Evolutionary conservation across 2,329 filamentous ascomycete species (phyloP).

Genomic region (Lojkania enalia): DNA sequence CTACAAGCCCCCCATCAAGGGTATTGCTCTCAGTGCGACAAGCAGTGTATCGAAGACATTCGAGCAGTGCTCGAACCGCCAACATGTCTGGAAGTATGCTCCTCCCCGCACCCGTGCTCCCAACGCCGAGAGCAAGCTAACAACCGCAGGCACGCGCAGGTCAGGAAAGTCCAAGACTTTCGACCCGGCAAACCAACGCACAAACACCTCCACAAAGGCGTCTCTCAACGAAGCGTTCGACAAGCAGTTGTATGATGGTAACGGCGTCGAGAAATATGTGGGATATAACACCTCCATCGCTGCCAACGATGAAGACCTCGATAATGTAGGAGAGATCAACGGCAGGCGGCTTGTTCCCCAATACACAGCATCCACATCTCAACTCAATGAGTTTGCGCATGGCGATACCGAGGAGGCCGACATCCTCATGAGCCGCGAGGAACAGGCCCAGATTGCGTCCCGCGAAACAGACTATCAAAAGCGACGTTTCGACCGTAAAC

Average conservation of each 20-base stretch:
- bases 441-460: constrained; percentile 86
- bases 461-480: constrained; percentile 98
- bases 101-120: no score
- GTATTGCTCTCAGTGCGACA: neutral
- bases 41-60: neutral
- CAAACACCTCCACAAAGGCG: constrained; percentile 81
- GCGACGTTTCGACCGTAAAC: constrained; percentile 79
- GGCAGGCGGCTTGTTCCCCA: constrained; percentile 85
- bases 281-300: constrained; percentile 92
- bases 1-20: neutral
- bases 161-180: constrained; percentile 69
- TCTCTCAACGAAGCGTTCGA: constrained; percentile 90
- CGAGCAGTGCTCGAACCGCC: neutral
- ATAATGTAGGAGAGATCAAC: constrained; percentile 67
- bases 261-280: constrained; percentile 77
- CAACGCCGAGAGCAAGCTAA: neutral
- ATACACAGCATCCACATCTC: constrained; percentile 88
- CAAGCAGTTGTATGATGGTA: constrained; percentile 80
- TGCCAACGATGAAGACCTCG: constrained; percentile 74
- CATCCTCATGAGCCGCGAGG: constrained; percentile 80
- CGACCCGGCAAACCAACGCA: constrained; percentile 78
- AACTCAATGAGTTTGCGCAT: constrained; percentile 91
- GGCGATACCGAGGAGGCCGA: constrained; percentile 94
- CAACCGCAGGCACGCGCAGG: constrained; percentile 5
- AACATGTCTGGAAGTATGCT: neutral